Evolutionary conservation across 2,329 filamentous ascomycete genomes (phyloP).

Genomic region (Emydomyces testavorans): DNA sequence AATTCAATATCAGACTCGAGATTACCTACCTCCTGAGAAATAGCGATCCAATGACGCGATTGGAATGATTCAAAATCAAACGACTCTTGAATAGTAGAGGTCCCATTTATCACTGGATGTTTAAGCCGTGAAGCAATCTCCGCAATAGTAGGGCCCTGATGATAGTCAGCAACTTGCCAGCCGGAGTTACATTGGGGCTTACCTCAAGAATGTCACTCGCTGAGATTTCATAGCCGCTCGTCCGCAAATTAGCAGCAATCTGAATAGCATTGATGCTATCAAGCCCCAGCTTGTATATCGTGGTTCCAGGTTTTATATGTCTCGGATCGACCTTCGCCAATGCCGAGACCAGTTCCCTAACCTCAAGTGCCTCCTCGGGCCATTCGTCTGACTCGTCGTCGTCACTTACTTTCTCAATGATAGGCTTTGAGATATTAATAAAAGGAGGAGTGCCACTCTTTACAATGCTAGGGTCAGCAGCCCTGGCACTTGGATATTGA

Average conservation of each 20-base stretch:
- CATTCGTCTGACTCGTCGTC: constrained; percentile 28
- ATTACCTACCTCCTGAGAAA: constrained; percentile 27
- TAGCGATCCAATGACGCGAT: constrained; percentile 25
- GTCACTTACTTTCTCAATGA: not conserved
- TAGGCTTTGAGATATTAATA: constrained; percentile 11
- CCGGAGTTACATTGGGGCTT: constrained; percentile 6
- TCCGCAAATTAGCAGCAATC: constrained; percentile 56
- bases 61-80: constrained; percentile 46
- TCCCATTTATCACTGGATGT: constrained; percentile 30
- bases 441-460: constrained; percentile 22
- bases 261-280: constrained; percentile 84
- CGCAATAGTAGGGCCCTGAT: constrained; percentile 28
- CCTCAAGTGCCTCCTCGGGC: constrained; percentile 40
- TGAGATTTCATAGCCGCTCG: constrained; percentile 46
- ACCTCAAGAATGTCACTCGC: constrained; percentile 64
- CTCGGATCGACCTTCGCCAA: constrained; percentile 45
- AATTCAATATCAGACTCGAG: constrained; percentile 38
- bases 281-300: constrained; percentile 77
- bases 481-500: constrained; percentile 24
- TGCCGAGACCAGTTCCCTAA: constrained; percentile 47
- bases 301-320: constrained; percentile 49
- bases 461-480: constrained; percentile 21
- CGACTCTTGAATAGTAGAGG: constrained; percentile 5
- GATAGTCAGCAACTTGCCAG: constrained; percentile 12
- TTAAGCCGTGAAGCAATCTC: constrained; percentile 27